phyloP scores from a whole-genome alignment of 352 stramenopile genomes.

The Elongisporangium undulatum region DNA sequence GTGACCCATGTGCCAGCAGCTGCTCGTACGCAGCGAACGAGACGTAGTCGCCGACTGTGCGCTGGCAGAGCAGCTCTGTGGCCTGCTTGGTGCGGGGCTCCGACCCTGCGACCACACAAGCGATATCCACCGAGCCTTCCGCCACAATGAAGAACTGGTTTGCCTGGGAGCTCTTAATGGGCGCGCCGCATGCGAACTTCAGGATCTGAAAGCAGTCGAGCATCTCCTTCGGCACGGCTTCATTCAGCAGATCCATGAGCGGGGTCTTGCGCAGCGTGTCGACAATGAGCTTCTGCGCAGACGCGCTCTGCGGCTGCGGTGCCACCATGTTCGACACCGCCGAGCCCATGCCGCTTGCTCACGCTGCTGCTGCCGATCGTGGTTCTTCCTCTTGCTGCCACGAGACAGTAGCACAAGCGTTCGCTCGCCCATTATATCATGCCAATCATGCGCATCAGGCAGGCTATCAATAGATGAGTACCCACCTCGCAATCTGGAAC shows the following conservation, averaged over 20 bases:
- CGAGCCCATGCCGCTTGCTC: constrained; percentile 7
- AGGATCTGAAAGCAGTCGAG: constrained; percentile 52
- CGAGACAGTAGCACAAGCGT: background rate
- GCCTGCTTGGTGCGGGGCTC: constrained; percentile 38
- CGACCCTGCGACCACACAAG: constrained; percentile 13
- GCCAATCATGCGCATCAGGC: background rate
- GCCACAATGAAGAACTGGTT: constrained; percentile 56
- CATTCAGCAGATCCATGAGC: constrained; percentile 69
- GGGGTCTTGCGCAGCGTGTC: constrained; percentile 47
- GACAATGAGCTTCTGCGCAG: constrained; percentile 18
- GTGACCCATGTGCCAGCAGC: constrained; percentile 24
- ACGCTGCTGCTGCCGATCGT: background rate
- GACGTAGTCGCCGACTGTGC: constrained; percentile 50
- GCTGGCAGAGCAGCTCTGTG: constrained; percentile 53
- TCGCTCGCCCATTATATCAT: background rate
- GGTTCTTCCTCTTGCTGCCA: background rate
- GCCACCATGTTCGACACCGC: constrained; percentile 8
- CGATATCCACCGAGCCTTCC: constrained; percentile 47
- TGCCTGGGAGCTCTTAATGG: constrained; percentile 29
- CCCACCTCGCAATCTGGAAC: background rate
- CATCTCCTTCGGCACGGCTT: constrained; percentile 39
- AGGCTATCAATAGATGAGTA: background rate
- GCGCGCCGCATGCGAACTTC: constrained; percentile 33
- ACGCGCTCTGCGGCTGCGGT: constrained; percentile 3
- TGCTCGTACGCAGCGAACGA: constrained; percentile 48